Conservation (phyloP, 177 flowering plant genomes). For the Vitis hybrid region DNA sequence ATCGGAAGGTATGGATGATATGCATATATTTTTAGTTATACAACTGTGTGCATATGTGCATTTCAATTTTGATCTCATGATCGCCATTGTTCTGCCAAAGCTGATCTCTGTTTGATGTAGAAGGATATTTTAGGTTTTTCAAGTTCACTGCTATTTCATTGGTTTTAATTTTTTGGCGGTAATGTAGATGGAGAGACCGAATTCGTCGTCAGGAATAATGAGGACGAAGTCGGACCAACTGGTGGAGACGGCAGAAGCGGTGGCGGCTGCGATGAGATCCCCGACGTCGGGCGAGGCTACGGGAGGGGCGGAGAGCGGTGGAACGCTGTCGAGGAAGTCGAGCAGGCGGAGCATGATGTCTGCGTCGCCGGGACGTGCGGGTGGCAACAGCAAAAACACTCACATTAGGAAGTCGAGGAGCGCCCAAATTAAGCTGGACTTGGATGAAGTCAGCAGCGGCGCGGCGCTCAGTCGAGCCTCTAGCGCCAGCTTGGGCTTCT, state of each 20-base stretch:
- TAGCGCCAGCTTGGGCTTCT: constrained; percentile 91
- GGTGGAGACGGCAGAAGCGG: constrained; percentile 25
- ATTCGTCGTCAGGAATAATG: constrained; percentile 29
- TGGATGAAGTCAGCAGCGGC: constrained; percentile 66
- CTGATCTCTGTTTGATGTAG: no score
- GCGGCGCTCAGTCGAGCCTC: constrained; percentile 93
- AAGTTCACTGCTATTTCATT: no score
- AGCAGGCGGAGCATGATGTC: constrained; percentile 46
- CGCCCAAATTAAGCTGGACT: constrained; percentile 71
- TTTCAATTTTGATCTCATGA: no score
- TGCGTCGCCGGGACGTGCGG: constrained; percentile 55
- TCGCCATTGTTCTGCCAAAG: no score
- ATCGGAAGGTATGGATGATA: no score
- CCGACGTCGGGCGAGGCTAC: constrained; percentile 24
- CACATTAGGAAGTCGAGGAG: constrained; percentile 86
- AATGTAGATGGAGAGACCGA: constrained; percentile 34
- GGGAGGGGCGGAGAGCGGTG: constrained; percentile 22
- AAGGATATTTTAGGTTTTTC: no score
- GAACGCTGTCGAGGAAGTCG: constrained; percentile 47
- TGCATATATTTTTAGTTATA: no score
- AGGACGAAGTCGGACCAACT: constrained; percentile 77
- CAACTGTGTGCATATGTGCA: no score
- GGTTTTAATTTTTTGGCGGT: neutral
- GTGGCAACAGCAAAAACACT: constrained; percentile 27
- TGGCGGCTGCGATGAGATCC: constrained; percentile 51